Conservation (phyloP, 306 rosid genomes). For the Gillenia trifoliata region DNA sequence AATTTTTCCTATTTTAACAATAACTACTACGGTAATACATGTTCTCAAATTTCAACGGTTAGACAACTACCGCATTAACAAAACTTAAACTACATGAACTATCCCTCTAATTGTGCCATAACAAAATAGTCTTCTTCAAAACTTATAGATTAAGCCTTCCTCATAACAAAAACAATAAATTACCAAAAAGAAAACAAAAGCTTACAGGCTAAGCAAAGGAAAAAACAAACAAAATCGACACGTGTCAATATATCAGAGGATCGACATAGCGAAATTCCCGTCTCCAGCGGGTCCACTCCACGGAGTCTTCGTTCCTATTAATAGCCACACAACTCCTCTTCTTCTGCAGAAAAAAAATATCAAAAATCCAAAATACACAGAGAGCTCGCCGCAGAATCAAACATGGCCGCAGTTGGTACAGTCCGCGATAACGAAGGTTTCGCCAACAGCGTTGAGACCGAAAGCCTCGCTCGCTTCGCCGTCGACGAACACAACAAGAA, state of each 20-base stretch:
- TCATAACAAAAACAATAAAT: background rate
- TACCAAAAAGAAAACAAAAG: background rate
- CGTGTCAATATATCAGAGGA: background rate
- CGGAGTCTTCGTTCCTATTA: background rate
- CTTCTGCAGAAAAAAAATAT: background rate
- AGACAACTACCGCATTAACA: no score
- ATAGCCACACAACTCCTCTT: background rate
- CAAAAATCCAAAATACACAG: background rate
- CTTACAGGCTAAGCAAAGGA: background rate
- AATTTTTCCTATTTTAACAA: no score
- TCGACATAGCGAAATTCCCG: background rate
- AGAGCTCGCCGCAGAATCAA: background rate
- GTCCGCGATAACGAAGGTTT: background rate
- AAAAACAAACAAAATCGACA: background rate
- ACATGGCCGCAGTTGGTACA: slow-evolving; percentile 25
- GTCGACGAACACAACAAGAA: slow-evolving; percentile 74
- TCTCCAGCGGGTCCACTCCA: background rate
- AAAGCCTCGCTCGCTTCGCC: slow-evolving; percentile 71
- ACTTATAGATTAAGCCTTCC: background rate
- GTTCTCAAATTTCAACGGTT: no score
- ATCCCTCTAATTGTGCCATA: background rate
- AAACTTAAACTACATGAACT: background rate
- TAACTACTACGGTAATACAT: no score
- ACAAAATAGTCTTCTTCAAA: background rate
- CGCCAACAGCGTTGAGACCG: slow-evolving; percentile 36